Base-by-base conservation (phyloP, 345 rosid species). In the Syzygium aromaticum region DNA sequence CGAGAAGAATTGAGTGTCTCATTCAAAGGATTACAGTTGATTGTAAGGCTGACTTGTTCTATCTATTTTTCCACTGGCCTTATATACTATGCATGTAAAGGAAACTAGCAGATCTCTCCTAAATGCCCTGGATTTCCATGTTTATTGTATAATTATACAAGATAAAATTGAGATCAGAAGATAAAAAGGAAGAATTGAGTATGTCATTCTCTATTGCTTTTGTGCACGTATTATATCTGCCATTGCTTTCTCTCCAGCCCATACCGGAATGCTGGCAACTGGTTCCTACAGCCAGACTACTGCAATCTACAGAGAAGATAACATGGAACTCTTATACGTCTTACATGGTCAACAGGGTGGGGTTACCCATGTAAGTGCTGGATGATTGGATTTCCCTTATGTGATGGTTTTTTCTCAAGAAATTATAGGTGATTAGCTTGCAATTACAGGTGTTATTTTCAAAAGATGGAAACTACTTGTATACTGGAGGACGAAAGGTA, bases 301-400 rank as follows among this genome's bases (percentile, higher is more conserved):
- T 86, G 99, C 98, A 85, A 89, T 98, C 86, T 95, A 94, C 88
- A 95, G 94, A 89, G 99, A 96, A 91, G 99, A 98, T 82, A 96
- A 95, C 87, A 96, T 98, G 99, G 99, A 98, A 92, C 96, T 95
- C 56, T 89, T 96, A 43, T 98, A 96, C 86, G 90, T 98, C 90
- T 91, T 98, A 87, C 98, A 96, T 92, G 99, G 99, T 84, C 99
- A 98, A 89, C 98, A 95, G 92, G 98, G 98, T 77, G 99, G 99
- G 52, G 87, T 98, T 87, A 98, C 99, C 54, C 99, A 95, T 91
- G 99, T 98, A 93, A 94, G 95, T 91, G 87, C 80, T 22, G 78
- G 86, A 77, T 30, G 27, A 87, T 51, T n/a, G 86, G 86, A 6
- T 84, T 52, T 52, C 21, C 80, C 30, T 28, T 38, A 84, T 78